phyloP scores from a whole-genome alignment of 2,329 filamentous ascomycete species.

The Trichophyton benhamiae region DNA sequence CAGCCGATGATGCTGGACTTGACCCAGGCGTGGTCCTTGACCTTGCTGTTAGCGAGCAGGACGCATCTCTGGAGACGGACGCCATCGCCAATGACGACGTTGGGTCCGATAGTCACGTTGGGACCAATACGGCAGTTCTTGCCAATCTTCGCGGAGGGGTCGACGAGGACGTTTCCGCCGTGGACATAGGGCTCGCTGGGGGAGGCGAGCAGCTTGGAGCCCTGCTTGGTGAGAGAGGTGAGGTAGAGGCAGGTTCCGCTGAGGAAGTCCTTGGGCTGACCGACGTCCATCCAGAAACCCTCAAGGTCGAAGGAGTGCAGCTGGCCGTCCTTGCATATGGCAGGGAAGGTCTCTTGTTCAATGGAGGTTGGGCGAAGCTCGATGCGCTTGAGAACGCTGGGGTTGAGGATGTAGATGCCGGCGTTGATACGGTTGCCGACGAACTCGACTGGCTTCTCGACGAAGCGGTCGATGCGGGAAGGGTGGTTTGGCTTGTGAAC shows the following conservation, averaged over 20 bases:
- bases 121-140: conserved; percentile 97
- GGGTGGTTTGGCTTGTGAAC: conserved; percentile 91
- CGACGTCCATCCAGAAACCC: conserved; percentile 99
- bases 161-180: conserved; percentile 90
- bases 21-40: conserved; percentile 98
- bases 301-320: conserved; percentile 94
- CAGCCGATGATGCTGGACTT: conserved; percentile 98
- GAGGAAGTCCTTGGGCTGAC: conserved; percentile 96
- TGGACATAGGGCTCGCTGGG: conserved; percentile 67
- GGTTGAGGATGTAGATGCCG: conserved; percentile 96
- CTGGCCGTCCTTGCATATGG: conserved; percentile 77
- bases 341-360: conserved; percentile 97
- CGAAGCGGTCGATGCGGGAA: conserved; percentile 92
- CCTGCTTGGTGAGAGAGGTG: conserved; percentile 79
- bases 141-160: conserved; percentile 88
- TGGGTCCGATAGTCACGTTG: conserved; percentile 90
- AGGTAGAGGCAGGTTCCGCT: conserved; percentile 94
- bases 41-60: conserved; percentile 73
- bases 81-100: conserved; percentile 84
- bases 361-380: conserved; percentile 94
- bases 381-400: conserved; percentile 77
- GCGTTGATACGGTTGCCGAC: conserved; percentile 98
- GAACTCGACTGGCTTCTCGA: conserved; percentile 98
- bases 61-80: conserved; percentile 90
- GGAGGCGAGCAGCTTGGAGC: conserved; percentile 69